Evolutionary conservation across 495 filamentous ascomycete species (phyloP).

Genomic region (Neurospora sp.): DNA sequence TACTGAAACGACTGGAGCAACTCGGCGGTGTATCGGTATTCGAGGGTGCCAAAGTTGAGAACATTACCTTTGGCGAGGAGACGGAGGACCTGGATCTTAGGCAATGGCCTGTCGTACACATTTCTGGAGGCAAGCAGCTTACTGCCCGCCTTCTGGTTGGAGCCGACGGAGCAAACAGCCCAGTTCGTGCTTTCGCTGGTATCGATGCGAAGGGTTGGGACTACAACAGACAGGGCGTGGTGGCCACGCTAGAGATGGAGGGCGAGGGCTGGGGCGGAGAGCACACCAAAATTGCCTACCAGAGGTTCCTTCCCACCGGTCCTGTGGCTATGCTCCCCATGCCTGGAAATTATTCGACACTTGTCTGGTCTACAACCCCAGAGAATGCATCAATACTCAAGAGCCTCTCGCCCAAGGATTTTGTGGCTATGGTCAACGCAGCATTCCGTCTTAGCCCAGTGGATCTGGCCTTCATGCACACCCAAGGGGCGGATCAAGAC

Average conservation of each 20-base stretch:
- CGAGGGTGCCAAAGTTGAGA: conserved; percentile 64
- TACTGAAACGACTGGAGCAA: conserved; percentile 60
- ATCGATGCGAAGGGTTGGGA: conserved; percentile 87
- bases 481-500: conserved; percentile 48
- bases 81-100: conserved; percentile 63
- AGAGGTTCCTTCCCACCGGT: conserved; percentile 87
- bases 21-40: conserved; percentile 59
- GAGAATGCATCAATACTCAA: conserved; percentile 72
- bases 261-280: conserved; percentile 44
- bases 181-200: conserved; percentile 79
- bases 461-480: conserved; percentile 74
- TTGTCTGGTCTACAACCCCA: conserved; percentile 90
- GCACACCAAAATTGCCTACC: conserved; percentile 68
- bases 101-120: conserved; percentile 74
- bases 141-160: conserved; percentile 80
- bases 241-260: conserved; percentile 72
- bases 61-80: conserved; percentile 64
- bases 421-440: conserved; percentile 83
- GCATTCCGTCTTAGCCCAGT: conserved; percentile 74
- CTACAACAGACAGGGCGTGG: conserved; percentile 81
- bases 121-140: conserved; percentile 52
- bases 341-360: conserved; percentile 66
- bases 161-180: conserved; percentile 90
- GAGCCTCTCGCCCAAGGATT: conserved; percentile 56
- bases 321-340: conserved; percentile 86